Evolutionary conservation across 1,284 basidiomycete species (phyloP).

Genomic region (Malassezia vespertilionis): DNA sequence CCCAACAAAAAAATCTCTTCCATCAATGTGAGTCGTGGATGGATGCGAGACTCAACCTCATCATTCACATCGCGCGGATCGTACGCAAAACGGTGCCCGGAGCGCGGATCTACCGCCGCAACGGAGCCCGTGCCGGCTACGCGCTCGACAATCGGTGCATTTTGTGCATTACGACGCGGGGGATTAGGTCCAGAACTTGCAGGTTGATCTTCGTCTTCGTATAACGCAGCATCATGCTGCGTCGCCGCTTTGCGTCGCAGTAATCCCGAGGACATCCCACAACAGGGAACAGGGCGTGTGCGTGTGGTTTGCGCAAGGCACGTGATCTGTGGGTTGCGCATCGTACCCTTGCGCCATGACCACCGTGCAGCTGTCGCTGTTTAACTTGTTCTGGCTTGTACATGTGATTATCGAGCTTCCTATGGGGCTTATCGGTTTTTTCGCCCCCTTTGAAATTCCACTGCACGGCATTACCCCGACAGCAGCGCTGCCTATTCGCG

Average conservation of each 20-base stretch:
- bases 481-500: background rate
- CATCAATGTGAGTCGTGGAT: slow-evolving; percentile 84
- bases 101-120: slow-evolving; percentile 18
- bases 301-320: background rate
- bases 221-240: background rate
- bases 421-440: slow-evolving; percentile 1
- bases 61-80: slow-evolving; percentile 82
- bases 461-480: background rate
- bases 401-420: slow-evolving; percentile 15
- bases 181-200: too few species aligned
- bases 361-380: slow-evolving; percentile 6
- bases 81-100: slow-evolving; percentile 59
- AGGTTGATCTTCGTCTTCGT: slow-evolving; percentile 8
- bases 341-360: background rate
- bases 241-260: slow-evolving; percentile 9
- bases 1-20: slow-evolving; percentile 90
- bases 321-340: background rate
- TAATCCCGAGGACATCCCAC: slow-evolving; percentile 12
- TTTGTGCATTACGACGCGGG: background rate
- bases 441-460: background rate
- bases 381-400: slow-evolving; percentile 16
- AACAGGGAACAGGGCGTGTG: background rate
- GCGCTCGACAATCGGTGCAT: background rate
- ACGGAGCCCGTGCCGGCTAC: slow-evolving; percentile 19
- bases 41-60: slow-evolving; percentile 61